Conservation (phyloP, 2,329 filamentous ascomycete species). For the Clarireedia sp. region DNA sequence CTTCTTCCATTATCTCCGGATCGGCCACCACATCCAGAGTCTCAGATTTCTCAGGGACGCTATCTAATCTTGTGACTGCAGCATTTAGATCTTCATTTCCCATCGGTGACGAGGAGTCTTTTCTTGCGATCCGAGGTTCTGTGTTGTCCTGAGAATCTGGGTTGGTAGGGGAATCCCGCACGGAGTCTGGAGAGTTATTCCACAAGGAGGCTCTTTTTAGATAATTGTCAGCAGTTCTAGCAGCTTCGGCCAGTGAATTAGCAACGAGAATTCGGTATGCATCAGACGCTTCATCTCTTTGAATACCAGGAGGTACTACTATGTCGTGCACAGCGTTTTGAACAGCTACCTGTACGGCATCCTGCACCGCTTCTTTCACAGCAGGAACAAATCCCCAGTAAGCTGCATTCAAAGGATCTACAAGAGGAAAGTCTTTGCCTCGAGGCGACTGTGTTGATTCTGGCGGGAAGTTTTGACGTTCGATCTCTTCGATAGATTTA, state of each 20-base stretch:
- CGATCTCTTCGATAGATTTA: slow-evolving; percentile 9
- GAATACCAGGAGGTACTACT: slow-evolving; percentile 15
- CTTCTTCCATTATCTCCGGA: slow-evolving; percentile 4
- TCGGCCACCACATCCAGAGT: not conserved
- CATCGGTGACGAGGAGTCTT: not conserved
- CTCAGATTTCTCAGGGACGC: not conserved
- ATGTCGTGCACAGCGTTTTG: slow-evolving; percentile 21
- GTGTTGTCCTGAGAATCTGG: not conserved
- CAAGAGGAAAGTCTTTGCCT: not conserved
- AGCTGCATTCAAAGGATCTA: slow-evolving; percentile 16
- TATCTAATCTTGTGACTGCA: not conserved
- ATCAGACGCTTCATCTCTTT: slow-evolving; percentile 16
- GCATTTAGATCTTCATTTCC: not conserved
- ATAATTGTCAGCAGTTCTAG: slow-evolving; percentile 22
- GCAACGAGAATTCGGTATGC: slow-evolving; percentile 22
- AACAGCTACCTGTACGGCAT: slow-evolving; percentile 24
- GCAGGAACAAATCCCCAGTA: slow-evolving; percentile 27
- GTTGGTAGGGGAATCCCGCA: not conserved
- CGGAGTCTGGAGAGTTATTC: slow-evolving; percentile 6
- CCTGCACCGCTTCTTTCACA: slow-evolving; percentile 23
- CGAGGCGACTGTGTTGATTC: not conserved
- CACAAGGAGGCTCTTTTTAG: slow-evolving; percentile 17
- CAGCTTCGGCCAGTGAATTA: slow-evolving; percentile 19
- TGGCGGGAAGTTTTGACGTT: not conserved
- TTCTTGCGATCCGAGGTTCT: not conserved